Evolutionary conservation across 2,329 filamentous ascomycete genomes (phyloP), one percentile per base, ranked within the genome.

Genomic region (Calonectria montana): DNA sequence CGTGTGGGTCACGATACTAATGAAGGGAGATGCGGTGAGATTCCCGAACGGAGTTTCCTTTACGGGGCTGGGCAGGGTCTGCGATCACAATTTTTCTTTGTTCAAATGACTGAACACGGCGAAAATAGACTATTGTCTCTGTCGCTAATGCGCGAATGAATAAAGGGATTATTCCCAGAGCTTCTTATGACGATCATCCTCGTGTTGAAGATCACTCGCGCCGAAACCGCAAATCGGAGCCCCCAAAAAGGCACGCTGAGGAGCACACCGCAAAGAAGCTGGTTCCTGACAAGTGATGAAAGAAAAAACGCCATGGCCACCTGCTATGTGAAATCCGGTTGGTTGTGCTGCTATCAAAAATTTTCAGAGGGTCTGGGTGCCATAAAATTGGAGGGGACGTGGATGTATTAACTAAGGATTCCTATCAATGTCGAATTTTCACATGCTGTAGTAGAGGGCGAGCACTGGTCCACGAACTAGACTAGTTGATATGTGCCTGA

Each of bases 1-100:
- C 25, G 57, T 45, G 67, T 65, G 61, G 67, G 59, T 65, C 59
- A 31, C 41, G 23, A 45, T 62, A 23, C n/a, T 62, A 23, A 31
- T 25, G 13, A 15, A 55, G 18, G 5, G 65, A 50, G 57, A 43
- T 63, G 65, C 55, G 57, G 65, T 63, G 65, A 68, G 65, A 59
- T 68, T 50, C 8, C n/a, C 48, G 48, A 39, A 55, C 27, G 27
- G 63, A 43, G n/a, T 35, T 43, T 13, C 31, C 21, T 39, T 65
- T 37, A 39, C 13, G n/a, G 29, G 9, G 3, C 41, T 18, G 15
- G 9, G n/a, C 4, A 47, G 15, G n/a, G 13, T 53, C 35, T 16
- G 7, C 31, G 13, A 12, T 35, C 31, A 35, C 31, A 35, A 1
- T 8, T 15, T 16, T 41, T 65, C 13, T 25, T 47, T 63, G 8